Evolutionary conservation across 192 early-diverging fungal genomes (phyloP).

Genomic region (Diversispora epigaea): DNA sequence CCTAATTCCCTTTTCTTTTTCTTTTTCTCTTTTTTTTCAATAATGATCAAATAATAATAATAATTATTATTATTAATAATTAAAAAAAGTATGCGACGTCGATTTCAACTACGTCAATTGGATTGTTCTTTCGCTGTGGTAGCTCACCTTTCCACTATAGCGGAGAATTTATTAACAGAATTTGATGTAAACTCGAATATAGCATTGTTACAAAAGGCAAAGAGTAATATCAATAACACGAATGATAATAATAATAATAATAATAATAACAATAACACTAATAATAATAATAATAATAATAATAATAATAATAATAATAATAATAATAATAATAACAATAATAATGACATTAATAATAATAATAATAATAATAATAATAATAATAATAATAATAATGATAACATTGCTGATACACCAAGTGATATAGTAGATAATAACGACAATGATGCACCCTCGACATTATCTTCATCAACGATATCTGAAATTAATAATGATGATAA

Average conservation of each 20-base stretch:
- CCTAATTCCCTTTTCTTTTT: background rate
- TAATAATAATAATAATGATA: background rate
- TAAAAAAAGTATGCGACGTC: conserved; percentile 69
- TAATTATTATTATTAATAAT: conserved; percentile 23
- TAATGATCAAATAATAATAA: background rate
- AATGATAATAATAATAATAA: background rate
- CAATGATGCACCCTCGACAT: conserved; percentile 28
- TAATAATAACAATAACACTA: background rate
- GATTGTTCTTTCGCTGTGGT: conserved; percentile 88
- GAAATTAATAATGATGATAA: background rate
- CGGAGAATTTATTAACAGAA: conserved; percentile 72
- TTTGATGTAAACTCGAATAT: conserved; percentile 79
- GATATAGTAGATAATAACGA: background rate
- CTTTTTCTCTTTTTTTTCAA: background rate
- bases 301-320: background rate
- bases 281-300: background rate
- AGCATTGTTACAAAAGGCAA: conserved; percentile 60
- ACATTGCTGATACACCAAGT: conserved; percentile 7
- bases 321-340: background rate
- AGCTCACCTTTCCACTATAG: conserved; percentile 77
- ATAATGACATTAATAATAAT: too few relatives aligned
- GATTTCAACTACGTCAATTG: conserved; percentile 93
- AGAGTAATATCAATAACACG: background rate
- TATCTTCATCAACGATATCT: background rate
- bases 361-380: conserved; percentile 1